Base-by-base conservation (phyloP, 2,329 filamentous ascomycete genomes). In the Aureobasidium lini region DNA sequence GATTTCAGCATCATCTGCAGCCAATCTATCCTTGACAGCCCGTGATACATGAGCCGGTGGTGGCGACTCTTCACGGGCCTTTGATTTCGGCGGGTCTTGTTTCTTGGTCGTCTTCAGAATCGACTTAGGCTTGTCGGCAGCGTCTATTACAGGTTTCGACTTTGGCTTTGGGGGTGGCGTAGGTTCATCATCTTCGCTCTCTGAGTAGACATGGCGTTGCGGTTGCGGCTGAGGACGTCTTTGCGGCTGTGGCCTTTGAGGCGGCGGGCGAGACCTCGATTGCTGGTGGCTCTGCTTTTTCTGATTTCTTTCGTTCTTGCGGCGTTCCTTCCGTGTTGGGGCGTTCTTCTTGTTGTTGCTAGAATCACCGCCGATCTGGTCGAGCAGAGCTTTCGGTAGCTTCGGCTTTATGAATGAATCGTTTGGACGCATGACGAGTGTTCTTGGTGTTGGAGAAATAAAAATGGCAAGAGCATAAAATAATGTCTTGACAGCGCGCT, bases 1-100 rank as follows among this genome's bases (percentile, higher is more conserved):
- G 65, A 99, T 97, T 66, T 96, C 90, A 2, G 85, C 89, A 68
- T 97, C 91, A 61, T 99, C 93, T 62, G 89, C 79, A 0, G 83
- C 85, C 4, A 96, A 76, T 65, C 82, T 84, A 3, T 86, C 81
- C 68, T 80, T 83, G n/a, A 84, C 76, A 23, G 67, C 69, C 53
- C 70, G 68, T 7, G 73, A 72, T 8, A 75, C 42, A 46, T 65
- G 67, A 6, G 67, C 64, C 3, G 52, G 60, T 2, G 39, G 48
- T 16, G 61, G 48, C 10, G 39, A 42, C 3, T 62, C 59, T 6
- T 48, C 42, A 4, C 4, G 42, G 5, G 54, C 60, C 16, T 59
- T 50, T 10, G 63, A 61, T n/a, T 28, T 39, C 16, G 37, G 34
- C 11, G 54, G 49, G 39, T 56, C 50, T 34, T 40, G 50, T 56